Percentiles rank a stretch among this genome's conserved stretches.
Evolutionary conservation across 768 basidiomycete genomes (phyloP).

Genomic region (Crucibulum laeve): DNA sequence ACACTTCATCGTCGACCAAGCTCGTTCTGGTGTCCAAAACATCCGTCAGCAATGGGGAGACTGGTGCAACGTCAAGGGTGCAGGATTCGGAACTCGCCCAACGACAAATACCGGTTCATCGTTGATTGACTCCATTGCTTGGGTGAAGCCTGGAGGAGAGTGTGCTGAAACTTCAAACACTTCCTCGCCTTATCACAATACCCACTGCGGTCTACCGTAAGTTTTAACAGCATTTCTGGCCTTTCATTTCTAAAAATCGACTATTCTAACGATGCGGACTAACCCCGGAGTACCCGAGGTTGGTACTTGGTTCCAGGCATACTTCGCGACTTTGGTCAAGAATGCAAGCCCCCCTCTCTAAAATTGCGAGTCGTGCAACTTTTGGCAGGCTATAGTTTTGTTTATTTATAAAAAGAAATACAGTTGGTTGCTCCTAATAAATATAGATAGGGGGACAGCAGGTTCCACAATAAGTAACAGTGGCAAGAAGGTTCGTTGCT

Average conservation of each 20-base stretch:
- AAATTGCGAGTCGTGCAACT: too few relatives aligned
- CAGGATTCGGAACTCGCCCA: conserved; percentile 30
- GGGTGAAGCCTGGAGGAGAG: conserved; percentile 39
- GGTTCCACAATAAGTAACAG: too few relatives aligned
- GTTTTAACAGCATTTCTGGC: background rate
- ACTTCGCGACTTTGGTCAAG: conserved; percentile 21
- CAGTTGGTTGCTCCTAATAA: too few relatives aligned
- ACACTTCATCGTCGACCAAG: conserved; percentile 64
- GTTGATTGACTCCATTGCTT: conserved; percentile 32
- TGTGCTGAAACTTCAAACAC: conserved; percentile 32
- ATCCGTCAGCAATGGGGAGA: conserved; percentile 45
- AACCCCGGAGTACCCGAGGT: conserved; percentile 32
- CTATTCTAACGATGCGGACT: conserved; percentile 12
- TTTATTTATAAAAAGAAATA: too few relatives aligned
- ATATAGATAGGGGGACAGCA: too few relatives aligned
- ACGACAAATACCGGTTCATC: conserved; percentile 21
- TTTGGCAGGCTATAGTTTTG: too few relatives aligned
- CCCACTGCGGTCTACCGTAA: conserved; percentile 14
- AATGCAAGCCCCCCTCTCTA: conserved; percentile 20
- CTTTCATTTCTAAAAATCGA: background rate
- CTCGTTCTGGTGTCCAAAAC: conserved; percentile 58
- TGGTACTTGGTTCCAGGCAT: conserved; percentile 30
- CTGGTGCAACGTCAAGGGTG: conserved; percentile 18
- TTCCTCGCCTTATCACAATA: conserved; percentile 25
- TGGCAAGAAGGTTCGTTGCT: too few relatives aligned